These are phyloP conservation scores for Calendula officinalis DNA, from an alignment of 129 eudicot species.

Conservation along the genomic window DNA sequence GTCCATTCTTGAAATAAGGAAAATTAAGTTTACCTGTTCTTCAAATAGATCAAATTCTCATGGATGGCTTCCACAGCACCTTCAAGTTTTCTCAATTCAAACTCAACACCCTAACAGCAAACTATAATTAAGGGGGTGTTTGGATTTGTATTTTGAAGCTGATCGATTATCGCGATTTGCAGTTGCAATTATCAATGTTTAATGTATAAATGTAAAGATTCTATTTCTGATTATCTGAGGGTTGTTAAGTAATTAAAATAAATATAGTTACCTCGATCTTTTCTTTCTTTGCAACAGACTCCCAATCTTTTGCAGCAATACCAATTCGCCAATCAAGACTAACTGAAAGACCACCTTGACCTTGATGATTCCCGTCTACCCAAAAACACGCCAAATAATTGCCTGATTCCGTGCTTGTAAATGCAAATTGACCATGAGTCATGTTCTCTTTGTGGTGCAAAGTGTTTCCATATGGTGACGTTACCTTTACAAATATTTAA, in stretches of 20 bases:
- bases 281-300: conserved; percentile 92
- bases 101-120: conserved; percentile 67
- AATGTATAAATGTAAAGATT: no score
- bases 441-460: conserved; percentile 77
- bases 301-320: conserved; percentile 95
- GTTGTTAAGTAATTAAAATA: not conserved
- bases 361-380: conserved; percentile 47
- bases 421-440: conserved; percentile 87
- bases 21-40: conserved; percentile 52
- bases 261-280: conserved; percentile 57
- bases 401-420: conserved; percentile 78
- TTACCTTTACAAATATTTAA: conserved; percentile 47
- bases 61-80: conserved; percentile 70
- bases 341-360: conserved; percentile 41
- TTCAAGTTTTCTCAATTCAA: conserved; percentile 85
- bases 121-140: not conserved
- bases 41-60: conserved; percentile 59
- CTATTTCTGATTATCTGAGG: no score
- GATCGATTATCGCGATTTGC: no score
- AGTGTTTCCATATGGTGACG: conserved; percentile 82
- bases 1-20: not conserved
- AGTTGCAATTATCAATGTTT: no score
- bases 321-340: conserved; percentile 92
- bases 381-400: conserved; percentile 82
- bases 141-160: no score